Evolutionary conservation across 805 yeast species (phyloP).

Genomic region (Diddensiella caesifluorescens): DNA sequence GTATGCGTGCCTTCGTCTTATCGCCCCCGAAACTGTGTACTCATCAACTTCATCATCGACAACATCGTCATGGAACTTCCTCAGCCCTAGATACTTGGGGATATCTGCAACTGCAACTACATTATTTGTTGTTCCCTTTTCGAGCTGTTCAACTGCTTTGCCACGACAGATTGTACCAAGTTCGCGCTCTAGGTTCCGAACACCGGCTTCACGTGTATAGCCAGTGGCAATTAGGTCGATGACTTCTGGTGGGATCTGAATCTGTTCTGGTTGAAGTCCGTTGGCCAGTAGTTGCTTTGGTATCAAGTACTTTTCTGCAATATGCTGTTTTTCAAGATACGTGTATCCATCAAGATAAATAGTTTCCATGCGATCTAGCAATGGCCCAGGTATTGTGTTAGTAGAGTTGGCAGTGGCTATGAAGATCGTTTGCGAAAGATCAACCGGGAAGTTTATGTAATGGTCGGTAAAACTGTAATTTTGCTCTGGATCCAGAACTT

Average conservation of each 20-base stretch:
- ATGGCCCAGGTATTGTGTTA: slow-evolving; percentile 64
- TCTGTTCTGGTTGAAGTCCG: slow-evolving; percentile 48
- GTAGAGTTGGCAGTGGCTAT: slow-evolving; percentile 83
- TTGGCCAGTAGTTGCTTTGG: slow-evolving; percentile 71
- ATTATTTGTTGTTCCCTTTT: slow-evolving; percentile 6
- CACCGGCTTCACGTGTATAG: slow-evolving; percentile 84
- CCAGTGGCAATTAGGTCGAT: slow-evolving; percentile 57
- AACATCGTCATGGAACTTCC: slow-evolving; percentile 41
- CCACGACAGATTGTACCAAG: slow-evolving; percentile 74
- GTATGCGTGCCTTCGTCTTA: slow-evolving; percentile 40
- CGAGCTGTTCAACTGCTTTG: slow-evolving; percentile 54
- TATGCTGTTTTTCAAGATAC: slow-evolving; percentile 65
- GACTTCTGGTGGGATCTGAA: slow-evolving; percentile 47
- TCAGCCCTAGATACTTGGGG: slow-evolving; percentile 64
- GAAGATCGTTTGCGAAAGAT: slow-evolving; percentile 72
- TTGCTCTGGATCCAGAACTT: slow-evolving; percentile 88
- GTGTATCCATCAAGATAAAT: slow-evolving; percentile 77
- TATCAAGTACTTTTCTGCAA: slow-evolving; percentile 60
- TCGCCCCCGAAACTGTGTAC: slow-evolving; percentile 34
- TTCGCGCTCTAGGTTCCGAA: slow-evolving; percentile 68
- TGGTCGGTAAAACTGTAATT: slow-evolving; percentile 73
- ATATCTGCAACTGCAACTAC: slow-evolving; percentile 50
- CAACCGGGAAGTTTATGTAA: slow-evolving; percentile 80
- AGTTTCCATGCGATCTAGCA: slow-evolving; percentile 79
- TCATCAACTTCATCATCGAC: slow-evolving; percentile 36